These are phyloP conservation scores for Bjerkandera adusta DNA, from an alignment of 1,284 basidiomycete species.

Conservation along the genomic window DNA sequence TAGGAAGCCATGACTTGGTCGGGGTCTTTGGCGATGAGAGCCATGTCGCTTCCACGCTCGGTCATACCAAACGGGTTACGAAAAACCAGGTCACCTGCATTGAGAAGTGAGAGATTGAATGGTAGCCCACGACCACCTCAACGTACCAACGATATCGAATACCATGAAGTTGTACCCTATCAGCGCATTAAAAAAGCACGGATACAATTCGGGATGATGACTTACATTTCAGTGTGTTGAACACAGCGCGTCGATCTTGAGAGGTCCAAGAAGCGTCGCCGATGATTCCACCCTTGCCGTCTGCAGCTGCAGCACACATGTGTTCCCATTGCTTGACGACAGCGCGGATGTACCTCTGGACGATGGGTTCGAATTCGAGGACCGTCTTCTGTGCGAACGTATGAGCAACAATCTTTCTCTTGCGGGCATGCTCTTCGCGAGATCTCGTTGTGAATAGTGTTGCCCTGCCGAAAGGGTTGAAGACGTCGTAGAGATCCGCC, in stretches of 20 bases:
- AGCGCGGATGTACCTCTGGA: conserved; percentile 54
- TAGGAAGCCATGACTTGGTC: conserved; percentile 10
- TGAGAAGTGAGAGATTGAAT: background rate
- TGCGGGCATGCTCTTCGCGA: conserved; percentile 76
- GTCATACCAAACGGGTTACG: conserved; percentile 89
- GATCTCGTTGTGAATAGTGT: conserved; percentile 76
- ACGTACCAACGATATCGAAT: conserved; percentile 71
- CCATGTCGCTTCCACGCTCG: conserved; percentile 64
- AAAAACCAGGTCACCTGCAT: conserved; percentile 65
- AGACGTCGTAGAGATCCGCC: conserved; percentile 65
- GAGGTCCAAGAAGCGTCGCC: conserved; percentile 62
- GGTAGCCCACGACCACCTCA: background rate
- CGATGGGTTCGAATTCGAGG: conserved; percentile 72
- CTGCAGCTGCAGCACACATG: conserved; percentile 46
- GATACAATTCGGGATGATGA: too few species aligned
- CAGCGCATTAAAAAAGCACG: too few species aligned
- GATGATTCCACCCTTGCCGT: conserved; percentile 38
- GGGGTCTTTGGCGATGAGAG: conserved; percentile 45
- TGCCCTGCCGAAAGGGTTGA: conserved; percentile 52
- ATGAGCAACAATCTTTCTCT: conserved; percentile 82
- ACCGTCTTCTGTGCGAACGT: conserved; percentile 82
- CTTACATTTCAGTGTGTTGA: too few species aligned
- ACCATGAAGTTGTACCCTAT: conserved; percentile 65
- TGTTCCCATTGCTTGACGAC: conserved; percentile 73
- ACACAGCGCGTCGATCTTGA: conserved; percentile 54